Evolutionary conservation across 345 rosid genomes (phyloP), one percentile per base, ranked within the genome.

Genomic region (Bretschneidera sinensis): DNA sequence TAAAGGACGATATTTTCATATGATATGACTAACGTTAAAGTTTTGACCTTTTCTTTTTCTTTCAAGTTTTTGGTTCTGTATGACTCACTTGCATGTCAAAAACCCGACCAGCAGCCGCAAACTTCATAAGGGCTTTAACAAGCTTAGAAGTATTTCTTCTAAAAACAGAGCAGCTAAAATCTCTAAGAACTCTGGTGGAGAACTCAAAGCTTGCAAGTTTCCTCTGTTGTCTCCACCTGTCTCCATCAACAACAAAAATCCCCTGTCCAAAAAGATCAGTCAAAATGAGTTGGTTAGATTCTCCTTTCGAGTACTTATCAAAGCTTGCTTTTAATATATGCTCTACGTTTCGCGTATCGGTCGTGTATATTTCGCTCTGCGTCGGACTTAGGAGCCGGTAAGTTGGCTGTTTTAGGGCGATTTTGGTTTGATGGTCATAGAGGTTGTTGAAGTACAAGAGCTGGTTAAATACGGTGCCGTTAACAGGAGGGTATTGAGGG

Each of bases 201-300:
- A 92, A 92, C 80, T 92, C 90, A 23, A 69, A 76, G 69, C 90
- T 88, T 0, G 92, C 83, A 0, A 83, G 78, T 82, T 88, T 91
- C 64, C 98, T 78, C 71, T 91, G 98, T 22, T 85, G 87, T 72
- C 63, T 70, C 98, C 96, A 91, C 64, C 77, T 88, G 2, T 83
- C 91, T 19, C 96, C 96, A 63, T 92, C 87, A 33, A 74, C 95
- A 16, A 66, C 70, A 18, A 86, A 86, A 1, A 92, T 86, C n/a
- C 98, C 98, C n/a, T 82, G 71, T 20, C 98, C 96, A 8, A 88
- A 59, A 57, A 92, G 71, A 55, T 88, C 90, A 0, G n/a, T 51
- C 0, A 69, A 5, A 6, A 81, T 64, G n/a, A 67, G 71, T 2
- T 64, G 61, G 51, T 64, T 57, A 15, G 7, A 16, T 9, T 21